phyloP scores from a whole-genome alignment of 768 basidiomycete genomes.

The Mycena filopes region DNA sequence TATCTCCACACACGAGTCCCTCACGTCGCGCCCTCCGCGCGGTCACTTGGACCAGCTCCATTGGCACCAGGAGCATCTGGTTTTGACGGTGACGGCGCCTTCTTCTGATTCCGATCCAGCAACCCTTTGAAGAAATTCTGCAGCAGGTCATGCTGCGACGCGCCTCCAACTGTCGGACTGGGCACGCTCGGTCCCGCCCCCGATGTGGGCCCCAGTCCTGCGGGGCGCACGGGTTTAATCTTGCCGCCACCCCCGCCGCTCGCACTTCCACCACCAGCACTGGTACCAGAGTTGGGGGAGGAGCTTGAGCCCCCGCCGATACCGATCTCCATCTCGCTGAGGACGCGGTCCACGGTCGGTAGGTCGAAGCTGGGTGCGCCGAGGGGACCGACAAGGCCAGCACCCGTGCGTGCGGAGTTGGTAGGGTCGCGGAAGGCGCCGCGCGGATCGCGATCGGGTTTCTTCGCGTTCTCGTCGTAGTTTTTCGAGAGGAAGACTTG shows the following conservation, averaged over 20 bases:
- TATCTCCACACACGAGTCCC: too few relatives aligned
- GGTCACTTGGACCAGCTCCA: too few relatives aligned
- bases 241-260: slow-evolving; percentile 39
- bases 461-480: slow-evolving; percentile 92
- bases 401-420: slow-evolving; percentile 63
- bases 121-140: slow-evolving; percentile 91
- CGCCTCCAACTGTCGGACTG: slow-evolving; percentile 52
- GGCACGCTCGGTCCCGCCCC: slow-evolving; percentile 42
- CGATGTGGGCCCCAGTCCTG: slow-evolving; percentile 53
- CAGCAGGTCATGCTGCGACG: slow-evolving; percentile 83
- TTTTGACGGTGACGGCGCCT: too few relatives aligned
- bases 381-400: slow-evolving; percentile 93
- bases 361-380: slow-evolving; percentile 87
- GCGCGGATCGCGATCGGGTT: slow-evolving; percentile 89
- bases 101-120: slow-evolving; percentile 47
- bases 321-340: slow-evolving; percentile 87
- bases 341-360: slow-evolving; percentile 88
- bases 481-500: slow-evolving; percentile 92
- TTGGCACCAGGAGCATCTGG: too few relatives aligned
- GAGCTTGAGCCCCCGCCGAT: slow-evolving; percentile 43
- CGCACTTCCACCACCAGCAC: slow-evolving; percentile 37
- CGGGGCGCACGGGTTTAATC: slow-evolving; percentile 37
- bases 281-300: slow-evolving; percentile 31
- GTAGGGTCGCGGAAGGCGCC: slow-evolving; percentile 85
- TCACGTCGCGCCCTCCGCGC: too few relatives aligned